phyloP scores from a whole-genome alignment of 2,329 filamentous ascomycete species.

The Aspergillus novoparasiticus region DNA sequence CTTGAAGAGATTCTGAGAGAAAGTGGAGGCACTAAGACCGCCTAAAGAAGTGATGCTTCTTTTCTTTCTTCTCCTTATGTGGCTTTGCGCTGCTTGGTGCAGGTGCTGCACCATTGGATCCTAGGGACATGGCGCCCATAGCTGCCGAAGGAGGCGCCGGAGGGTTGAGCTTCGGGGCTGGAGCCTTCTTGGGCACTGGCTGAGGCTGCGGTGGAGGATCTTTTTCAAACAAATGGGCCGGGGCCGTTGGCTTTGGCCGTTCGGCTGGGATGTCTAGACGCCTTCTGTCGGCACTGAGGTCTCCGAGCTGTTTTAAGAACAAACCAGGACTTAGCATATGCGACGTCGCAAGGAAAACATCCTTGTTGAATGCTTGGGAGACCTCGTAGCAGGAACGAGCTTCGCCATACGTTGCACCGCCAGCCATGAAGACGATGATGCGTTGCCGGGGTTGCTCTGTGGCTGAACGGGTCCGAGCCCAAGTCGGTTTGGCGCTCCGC shows the following conservation, averaged over 20 bases:
- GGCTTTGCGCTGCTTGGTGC: slow-evolving; percentile 25
- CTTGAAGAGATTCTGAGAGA: slow-evolving; percentile 7
- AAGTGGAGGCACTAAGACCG: slow-evolving; percentile 17
- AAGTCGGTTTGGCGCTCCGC: slow-evolving; percentile 88
- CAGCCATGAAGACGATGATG: slow-evolving; percentile 91
- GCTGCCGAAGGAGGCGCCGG: slow-evolving; percentile 35
- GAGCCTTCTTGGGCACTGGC: slow-evolving; percentile 27
- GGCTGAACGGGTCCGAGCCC: slow-evolving; percentile 80
- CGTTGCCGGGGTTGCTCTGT: slow-evolving; percentile 82
- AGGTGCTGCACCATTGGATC: slow-evolving; percentile 25
- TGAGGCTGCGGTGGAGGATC: slow-evolving; percentile 57
- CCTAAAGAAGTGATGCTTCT: slow-evolving; percentile 60
- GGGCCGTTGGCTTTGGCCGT: slow-evolving; percentile 76
- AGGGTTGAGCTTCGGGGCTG: slow-evolving; percentile 26
- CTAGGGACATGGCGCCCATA: slow-evolving; percentile 41
- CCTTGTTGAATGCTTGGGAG: slow-evolving; percentile 69
- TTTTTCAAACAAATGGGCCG: slow-evolving; percentile 81
- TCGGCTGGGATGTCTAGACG: slow-evolving; percentile 80
- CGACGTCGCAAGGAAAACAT: slow-evolving; percentile 84
- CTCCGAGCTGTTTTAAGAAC: slow-evolving; percentile 79
- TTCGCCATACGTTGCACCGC: slow-evolving; percentile 92
- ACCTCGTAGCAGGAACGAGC: slow-evolving; percentile 86
- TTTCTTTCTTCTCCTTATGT: slow-evolving; percentile 48
- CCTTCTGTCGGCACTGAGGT: slow-evolving; percentile 74
- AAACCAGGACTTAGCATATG: slow-evolving; percentile 89